phyloP scores from a whole-genome alignment of 208 protist genomes.

The Leishmania gerbilli region DNA sequence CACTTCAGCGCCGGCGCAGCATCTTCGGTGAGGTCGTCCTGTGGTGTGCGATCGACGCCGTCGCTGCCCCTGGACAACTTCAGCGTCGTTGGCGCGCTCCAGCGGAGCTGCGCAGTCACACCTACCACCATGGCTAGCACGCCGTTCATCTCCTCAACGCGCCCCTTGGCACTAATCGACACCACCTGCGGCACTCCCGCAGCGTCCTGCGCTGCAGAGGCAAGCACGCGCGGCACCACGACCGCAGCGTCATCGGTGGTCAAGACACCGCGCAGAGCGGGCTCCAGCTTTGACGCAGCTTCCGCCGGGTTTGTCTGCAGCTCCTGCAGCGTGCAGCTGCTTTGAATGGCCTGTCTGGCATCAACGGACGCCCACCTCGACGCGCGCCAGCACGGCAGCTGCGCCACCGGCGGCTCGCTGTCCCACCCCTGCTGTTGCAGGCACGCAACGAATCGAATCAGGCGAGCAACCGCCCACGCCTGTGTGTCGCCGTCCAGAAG shows the following conservation, averaged over 20 bases:
- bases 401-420: conserved; percentile 41
- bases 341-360: conserved; percentile 8
- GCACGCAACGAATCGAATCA: conserved; percentile 69
- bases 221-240: conserved; percentile 7
- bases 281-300: conserved; percentile 17
- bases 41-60: conserved; percentile 5
- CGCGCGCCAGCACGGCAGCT: conserved; percentile 50
- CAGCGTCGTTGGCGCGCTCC: conserved; percentile 15
- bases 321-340: conserved; percentile 17
- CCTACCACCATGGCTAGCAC: conserved; percentile 43
- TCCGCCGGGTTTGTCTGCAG: conserved; percentile 17
- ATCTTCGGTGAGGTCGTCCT: background rate
- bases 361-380: background rate
- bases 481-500: conserved; percentile 51
- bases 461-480: conserved; percentile 34
- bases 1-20: conserved; percentile 5
- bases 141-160: conserved; percentile 39
- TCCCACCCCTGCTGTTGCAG: conserved; percentile 68
- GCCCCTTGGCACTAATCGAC: conserved; percentile 40
- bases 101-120: conserved; percentile 44
- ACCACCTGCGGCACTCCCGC: conserved; percentile 37
- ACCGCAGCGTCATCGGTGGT: background rate
- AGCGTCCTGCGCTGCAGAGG: conserved; percentile 34
- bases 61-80: conserved; percentile 11
- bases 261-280: conserved; percentile 7